Conservation (phyloP, 257 asterid species). For the Salvia splendens region DNA sequence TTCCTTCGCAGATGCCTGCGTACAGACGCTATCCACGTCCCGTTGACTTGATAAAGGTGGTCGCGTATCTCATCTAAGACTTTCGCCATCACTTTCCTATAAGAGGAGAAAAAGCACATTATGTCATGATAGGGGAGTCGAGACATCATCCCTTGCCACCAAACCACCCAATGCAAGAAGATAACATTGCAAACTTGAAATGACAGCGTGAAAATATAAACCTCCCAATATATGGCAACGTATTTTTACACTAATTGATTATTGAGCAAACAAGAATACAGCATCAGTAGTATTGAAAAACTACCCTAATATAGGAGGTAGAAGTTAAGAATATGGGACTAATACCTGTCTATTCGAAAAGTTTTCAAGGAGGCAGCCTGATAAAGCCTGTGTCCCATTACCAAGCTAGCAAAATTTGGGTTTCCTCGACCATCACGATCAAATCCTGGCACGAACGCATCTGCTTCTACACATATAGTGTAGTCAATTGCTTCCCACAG, state of each 20-base stretch:
- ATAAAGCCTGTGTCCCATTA: slow-evolving; percentile 87
- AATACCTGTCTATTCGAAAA: slow-evolving; percentile 73
- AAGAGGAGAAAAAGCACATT: slow-evolving; percentile 15
- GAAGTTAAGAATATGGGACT: not conserved
- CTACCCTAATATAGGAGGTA: not conserved
- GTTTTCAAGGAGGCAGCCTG: slow-evolving; percentile 71
- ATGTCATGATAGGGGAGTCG: not conserved
- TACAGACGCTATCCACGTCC: slow-evolving; percentile 64
- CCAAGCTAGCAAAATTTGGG: slow-evolving; percentile 89
- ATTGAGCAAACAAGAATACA: not conserved
- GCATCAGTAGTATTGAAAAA: not conserved
- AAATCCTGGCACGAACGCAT: slow-evolving; percentile 82
- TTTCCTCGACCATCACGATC: slow-evolving; percentile 92
- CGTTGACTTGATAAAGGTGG: slow-evolving; percentile 77
- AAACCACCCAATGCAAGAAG: no score
- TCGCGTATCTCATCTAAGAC: slow-evolving; percentile 71
- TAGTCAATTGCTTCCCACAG: slow-evolving; percentile 96
- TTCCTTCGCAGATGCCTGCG: slow-evolving; percentile 62
- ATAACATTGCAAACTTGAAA: no score
- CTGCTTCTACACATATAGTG: slow-evolving; percentile 77
- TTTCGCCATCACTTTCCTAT: slow-evolving; percentile 60
- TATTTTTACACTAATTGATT: no score
- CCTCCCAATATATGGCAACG: no score
- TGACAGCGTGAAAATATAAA: no score
- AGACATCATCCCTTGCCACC: no score